These are phyloP conservation scores for Fusarium pseudograminearum DNA, from an alignment of 2,329 filamentous ascomycete species.

Conservation along the genomic window DNA sequence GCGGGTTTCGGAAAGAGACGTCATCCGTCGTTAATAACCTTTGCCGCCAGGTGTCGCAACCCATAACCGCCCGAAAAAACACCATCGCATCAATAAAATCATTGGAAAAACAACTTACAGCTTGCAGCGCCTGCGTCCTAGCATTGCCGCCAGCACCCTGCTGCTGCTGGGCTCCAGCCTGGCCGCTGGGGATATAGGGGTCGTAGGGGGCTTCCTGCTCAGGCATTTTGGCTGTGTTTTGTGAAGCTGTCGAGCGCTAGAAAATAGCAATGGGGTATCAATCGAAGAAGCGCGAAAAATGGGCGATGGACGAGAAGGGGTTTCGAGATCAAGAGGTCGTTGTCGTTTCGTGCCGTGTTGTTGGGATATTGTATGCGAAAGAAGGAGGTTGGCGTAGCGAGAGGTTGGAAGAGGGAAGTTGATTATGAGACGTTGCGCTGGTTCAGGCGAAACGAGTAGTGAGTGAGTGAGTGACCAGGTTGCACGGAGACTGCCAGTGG, in stretches of 20 bases:
- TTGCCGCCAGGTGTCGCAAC: slow-evolving; percentile 34
- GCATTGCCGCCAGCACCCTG: slow-evolving; percentile 61
- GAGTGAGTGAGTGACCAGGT: slow-evolving; percentile 40
- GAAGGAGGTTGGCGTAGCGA: slow-evolving; percentile 43
- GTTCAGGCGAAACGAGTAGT: slow-evolving; percentile 49
- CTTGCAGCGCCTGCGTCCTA: slow-evolving; percentile 78
- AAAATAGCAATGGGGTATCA: slow-evolving; percentile 32
- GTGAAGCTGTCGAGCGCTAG: slow-evolving; percentile 19
- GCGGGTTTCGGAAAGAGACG: slow-evolving; percentile 11
- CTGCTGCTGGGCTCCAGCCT: slow-evolving; percentile 56
- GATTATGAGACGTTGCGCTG: slow-evolving; percentile 46
- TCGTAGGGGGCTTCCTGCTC: slow-evolving; percentile 78
- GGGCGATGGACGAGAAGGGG: slow-evolving; percentile 16
- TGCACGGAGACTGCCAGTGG: slow-evolving; percentile 27
- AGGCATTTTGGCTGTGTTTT: slow-evolving; percentile 59
- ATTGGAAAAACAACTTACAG: slow-evolving; percentile 69
- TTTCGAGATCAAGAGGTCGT: slow-evolving; percentile 30
- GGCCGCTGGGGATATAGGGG: slow-evolving; percentile 85
- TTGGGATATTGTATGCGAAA: slow-evolving; percentile 38
- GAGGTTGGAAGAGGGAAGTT: slow-evolving; percentile 47
- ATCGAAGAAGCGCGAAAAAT: slow-evolving; percentile 30
- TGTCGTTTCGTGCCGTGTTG: slow-evolving; percentile 20
- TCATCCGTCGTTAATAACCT: slow-evolving; percentile 25
- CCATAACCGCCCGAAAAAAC: slow-evolving; percentile 25
- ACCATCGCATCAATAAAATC: slow-evolving; percentile 32